phyloP scores from a whole-genome alignment of 225 moss, liverwort and hornwort genomes.

The Physcomitrium patens region DNA sequence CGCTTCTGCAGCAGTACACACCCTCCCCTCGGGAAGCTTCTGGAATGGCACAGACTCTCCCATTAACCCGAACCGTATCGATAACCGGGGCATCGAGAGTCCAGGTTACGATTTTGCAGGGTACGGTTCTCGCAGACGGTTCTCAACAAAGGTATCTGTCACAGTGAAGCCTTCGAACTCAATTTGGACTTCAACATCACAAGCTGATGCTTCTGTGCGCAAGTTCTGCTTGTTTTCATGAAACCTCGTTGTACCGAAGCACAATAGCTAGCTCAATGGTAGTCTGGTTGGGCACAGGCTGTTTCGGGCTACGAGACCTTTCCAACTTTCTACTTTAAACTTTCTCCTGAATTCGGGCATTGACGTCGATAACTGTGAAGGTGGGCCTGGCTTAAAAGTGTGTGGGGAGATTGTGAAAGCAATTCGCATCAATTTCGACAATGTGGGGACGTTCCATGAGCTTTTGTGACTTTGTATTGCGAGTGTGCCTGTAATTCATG shows the following conservation, averaged over 20 bases:
- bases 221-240: background rate
- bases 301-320: too few relatives aligned
- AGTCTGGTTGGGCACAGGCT: too few relatives aligned
- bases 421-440: slow-evolving; percentile 81
- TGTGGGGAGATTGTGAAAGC: slow-evolving; percentile 99
- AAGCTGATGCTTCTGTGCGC: background rate
- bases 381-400: slow-evolving; percentile 46
- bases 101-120: too few relatives aligned
- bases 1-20: too few relatives aligned
- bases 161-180: slow-evolving; percentile 1
- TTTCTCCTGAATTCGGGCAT: too few relatives aligned
- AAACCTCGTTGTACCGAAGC: too few relatives aligned
- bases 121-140: background rate
- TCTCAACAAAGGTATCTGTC: background rate
- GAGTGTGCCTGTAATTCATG: slow-evolving; percentile 5
- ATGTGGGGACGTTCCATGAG: slow-evolving; percentile 47
- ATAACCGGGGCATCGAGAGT: background rate
- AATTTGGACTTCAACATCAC: background rate
- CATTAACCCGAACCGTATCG: background rate
- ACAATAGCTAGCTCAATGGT: too few relatives aligned
- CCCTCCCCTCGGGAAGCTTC: too few relatives aligned
- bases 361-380: too few relatives aligned
- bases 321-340: too few relatives aligned
- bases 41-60: too few relatives aligned
- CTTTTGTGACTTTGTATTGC: slow-evolving; percentile 18